Evolutionary conservation across 768 basidiomycete species (phyloP), one percentile per base, ranked within the genome.

Genomic region (Coprinopsis marcescibilis): DNA sequence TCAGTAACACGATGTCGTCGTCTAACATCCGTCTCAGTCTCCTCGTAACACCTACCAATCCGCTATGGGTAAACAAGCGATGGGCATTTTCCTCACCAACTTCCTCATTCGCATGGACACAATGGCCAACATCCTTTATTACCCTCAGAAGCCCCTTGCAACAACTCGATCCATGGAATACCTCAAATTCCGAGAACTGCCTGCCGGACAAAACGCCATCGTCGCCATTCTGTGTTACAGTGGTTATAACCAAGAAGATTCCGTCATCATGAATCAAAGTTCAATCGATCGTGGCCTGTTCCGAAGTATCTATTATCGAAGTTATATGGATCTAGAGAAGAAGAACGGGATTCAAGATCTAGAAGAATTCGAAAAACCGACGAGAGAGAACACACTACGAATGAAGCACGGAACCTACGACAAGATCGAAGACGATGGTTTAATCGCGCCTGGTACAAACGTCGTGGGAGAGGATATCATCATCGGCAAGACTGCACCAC

Each of bases 1-100:
- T 35, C 11, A 24, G 12, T 20, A 11, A 17, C 3, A 20, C 11
- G 24, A 19, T 26, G 21, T 26, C 13, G 20, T 27, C 49, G 23
- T 48, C 32, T 40, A 23, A 49, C 20, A 46, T 7, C 41, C 26
- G 30, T 24, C 45, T 25, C 53, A 98, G 90, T 99, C 95, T 49
- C 95, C 95, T 55, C 96, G 95, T 81, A 99, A 99, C 62, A 99
- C 95, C 3, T 99, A 99, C 61, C 95, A 99, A 70, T 98, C 95
- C 36, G 95, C 95, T 43, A 99, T 99, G 95, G 96, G 96, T 57
- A 99, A 99, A 71, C 95, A 99, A 80, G 95, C 95, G 10, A 99
- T 99, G 95, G 95, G 96, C 42, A 92, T 98, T 55, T 96, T 89
- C 68, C 77, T 98, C 27, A 98, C 95, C 27, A 99, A 98, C 67